A percentile compares a stretch with the other conserved stretches of the same genome.
phyloP scores from a whole-genome alignment of 768 basidiomycete genomes.

The Leccinum incarnatum region DNA sequence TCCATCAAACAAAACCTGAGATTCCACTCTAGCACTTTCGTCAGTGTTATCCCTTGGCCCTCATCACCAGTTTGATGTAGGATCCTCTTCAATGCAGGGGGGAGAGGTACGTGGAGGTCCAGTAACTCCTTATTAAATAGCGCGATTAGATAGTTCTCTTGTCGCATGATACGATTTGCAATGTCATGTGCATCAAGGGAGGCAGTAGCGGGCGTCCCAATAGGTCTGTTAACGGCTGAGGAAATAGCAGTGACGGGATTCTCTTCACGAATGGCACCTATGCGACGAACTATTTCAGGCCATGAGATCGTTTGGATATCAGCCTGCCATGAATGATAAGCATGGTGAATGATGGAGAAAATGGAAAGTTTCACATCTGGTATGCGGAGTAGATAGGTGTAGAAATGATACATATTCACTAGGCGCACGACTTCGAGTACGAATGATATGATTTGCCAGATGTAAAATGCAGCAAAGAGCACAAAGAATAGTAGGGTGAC shows the following conservation, averaged over 20 bases:
- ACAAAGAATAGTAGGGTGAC: slow-evolving; percentile 82
- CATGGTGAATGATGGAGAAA: not conserved
- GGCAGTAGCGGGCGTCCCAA: slow-evolving; percentile 67
- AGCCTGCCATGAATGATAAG: slow-evolving; percentile 50
- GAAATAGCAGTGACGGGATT: slow-evolving; percentile 91
- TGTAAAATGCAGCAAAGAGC: slow-evolving; percentile 82
- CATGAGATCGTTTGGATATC: slow-evolving; percentile 98
- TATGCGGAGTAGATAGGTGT: slow-evolving; percentile 88
- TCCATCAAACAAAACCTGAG: slow-evolving; percentile 93
- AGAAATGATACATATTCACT: slow-evolving; percentile 94
- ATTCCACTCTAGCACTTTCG: slow-evolving; percentile 96
- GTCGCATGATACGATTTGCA: slow-evolving; percentile 95
- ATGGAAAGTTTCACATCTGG: slow-evolving; percentile 69
- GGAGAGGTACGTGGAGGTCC: slow-evolving; percentile 82
- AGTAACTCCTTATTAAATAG: slow-evolving; percentile 96
- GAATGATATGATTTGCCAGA: slow-evolving; percentile 85
- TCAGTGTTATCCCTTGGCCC: slow-evolving; percentile 76
- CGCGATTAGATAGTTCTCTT: slow-evolving; percentile 98
- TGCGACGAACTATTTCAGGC: slow-evolving; percentile 90
- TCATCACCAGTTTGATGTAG: slow-evolving; percentile 44
- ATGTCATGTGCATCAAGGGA: slow-evolving; percentile 97
- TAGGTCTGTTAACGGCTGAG: slow-evolving; percentile 47
- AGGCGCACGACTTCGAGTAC: slow-evolving; percentile 72
- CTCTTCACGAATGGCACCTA: slow-evolving; percentile 85
- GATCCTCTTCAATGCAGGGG: slow-evolving; percentile 51